Evolutionary conservation across 306 rosid genomes (phyloP), one percentile per base, ranked within the genome.

Genomic region (Lathyrus sativus): DNA sequence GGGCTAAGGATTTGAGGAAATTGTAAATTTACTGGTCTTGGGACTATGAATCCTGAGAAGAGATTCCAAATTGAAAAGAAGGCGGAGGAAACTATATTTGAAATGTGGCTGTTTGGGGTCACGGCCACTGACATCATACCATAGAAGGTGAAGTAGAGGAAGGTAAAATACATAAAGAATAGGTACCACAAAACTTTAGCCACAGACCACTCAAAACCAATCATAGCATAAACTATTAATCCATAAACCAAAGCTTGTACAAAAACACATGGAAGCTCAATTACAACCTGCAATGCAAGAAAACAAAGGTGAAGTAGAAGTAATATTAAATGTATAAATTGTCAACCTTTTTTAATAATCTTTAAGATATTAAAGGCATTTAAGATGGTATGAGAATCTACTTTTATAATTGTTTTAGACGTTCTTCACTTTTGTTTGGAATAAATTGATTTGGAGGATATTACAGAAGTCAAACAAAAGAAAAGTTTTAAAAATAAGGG

Each of bases 11-110:
- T 50, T 42, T 9, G 18, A 56, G 66, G 64, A 51, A 64, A 18
- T 4, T 3, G 0, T 65, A 62, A 65, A 69, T 83, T 80, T 82
- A 85, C 87, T 3, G 85, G 78, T 75, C 82, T 43, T 37, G 87
- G 87, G 66, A 85, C 17, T 42, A 82, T 15, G 78, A 85, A 85
- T 65, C 90, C 90, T 35, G 90, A 82, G 73, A 85, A 85, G 84
- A 85, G 60, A 64, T 85, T 85, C 90, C 90, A 85, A 29, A 82
- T 17, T 19, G 80, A 2, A 62, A 7, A 75, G 70, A 80, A 77
- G 13, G 87, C 84, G 31, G 79, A 42, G 60, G 85, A 67, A 69
- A 81, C 79, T 54, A 82, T 69, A 11, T 78, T 13, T 14, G 90
- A 74, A 13, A 85, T 72, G 74, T 77, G 84, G 39, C 78, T 83